Base-by-base conservation (phyloP, 805 yeast species). In the Brettanomyces bruxellensis region DNA sequence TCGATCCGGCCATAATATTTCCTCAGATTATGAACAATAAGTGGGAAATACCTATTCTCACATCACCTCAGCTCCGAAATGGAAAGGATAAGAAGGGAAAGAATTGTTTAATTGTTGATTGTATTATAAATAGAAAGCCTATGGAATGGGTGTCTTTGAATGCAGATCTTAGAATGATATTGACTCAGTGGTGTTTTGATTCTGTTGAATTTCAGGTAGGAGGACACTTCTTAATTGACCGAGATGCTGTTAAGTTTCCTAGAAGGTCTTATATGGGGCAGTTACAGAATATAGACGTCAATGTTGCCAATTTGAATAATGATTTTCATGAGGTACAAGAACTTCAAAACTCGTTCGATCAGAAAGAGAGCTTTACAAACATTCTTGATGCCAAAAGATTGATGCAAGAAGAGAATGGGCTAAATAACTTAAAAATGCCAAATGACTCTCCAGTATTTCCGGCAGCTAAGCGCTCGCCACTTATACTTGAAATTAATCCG, bases 1-100 rank as follows among this genome's bases (percentile, higher is more conserved):
- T 82, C 55, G 71, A 74, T 35, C 80, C 88, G 3, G 72, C 68
- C 36, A 61, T 67, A 3, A 78, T 86, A 2, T 80, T 80, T 54
- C 80, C 83, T 1, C 61, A 78, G 44, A 81, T 84, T 23, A 76
- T 81, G 63, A 78, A 77, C 35, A 81, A 81, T 55, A 71, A 83
- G 56, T 89, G 96, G 95, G 89, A 84, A 49, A 82, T 88, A 2
- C 96, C 96, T 1, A 78, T 90, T 2, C 73, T 85, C 1, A 78
- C 86, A 0, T 79, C 91, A 0, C 69, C 73, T 0, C 76, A 74
- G 42, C 60, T 72, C 46, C 58, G 81, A 11, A 54, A 55, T 6
- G 83, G 75, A 40, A 59, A 49, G 12, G 96, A 90, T 60, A 89
- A 89, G 57, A 78, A 78, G 55, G 95, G 95, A 1, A 62, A 66